phyloP scores from a whole-genome alignment of 1,139 yeast genomes.

The Yamadazyma trypodendri region DNA sequence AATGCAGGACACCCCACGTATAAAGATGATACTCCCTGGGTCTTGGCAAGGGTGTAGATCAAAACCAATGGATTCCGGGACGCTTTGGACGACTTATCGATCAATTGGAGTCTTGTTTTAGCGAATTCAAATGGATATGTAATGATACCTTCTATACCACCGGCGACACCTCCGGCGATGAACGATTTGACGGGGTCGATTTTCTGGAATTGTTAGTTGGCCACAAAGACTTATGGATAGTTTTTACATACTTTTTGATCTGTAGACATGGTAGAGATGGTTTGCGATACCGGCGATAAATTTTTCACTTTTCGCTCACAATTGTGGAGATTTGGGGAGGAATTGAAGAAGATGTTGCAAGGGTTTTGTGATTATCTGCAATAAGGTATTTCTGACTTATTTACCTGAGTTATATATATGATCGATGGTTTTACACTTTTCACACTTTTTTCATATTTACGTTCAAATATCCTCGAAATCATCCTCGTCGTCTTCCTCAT shows the following conservation, averaged over 20 bases:
- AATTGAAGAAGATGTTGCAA: too few species aligned
- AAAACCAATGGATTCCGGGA: slow-evolving; percentile 83
- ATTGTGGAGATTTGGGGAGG: background rate
- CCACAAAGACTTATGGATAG: too few species aligned
- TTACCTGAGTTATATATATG: too few species aligned
- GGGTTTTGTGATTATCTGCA: too few species aligned
- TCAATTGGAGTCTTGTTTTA: slow-evolving; percentile 85
- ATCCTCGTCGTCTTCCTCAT: slow-evolving; percentile 60
- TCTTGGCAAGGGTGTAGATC: slow-evolving; percentile 68
- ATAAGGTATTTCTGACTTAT: too few species aligned
- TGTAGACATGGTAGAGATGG: slow-evolving; percentile 8
- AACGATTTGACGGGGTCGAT: slow-evolving; percentile 72
- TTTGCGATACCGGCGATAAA: slow-evolving; percentile 8
- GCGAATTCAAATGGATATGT: slow-evolving; percentile 98
- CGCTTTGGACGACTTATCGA: slow-evolving; percentile 63
- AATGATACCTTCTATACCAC: slow-evolving; percentile 86
- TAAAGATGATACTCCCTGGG: slow-evolving; percentile 76
- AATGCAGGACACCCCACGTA: slow-evolving; percentile 99
- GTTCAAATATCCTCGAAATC: slow-evolving; percentile 49
- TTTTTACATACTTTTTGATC: slow-evolving; percentile 11
- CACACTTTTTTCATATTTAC: too few species aligned
- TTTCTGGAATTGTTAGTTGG: slow-evolving; percentile 16
- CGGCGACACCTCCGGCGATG: slow-evolving; percentile 92
- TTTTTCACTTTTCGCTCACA: slow-evolving; percentile 4
- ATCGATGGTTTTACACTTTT: slow-evolving; percentile 1